Conservation (phyloP, 345 rosid genomes). For the Balakata baccata region DNA sequence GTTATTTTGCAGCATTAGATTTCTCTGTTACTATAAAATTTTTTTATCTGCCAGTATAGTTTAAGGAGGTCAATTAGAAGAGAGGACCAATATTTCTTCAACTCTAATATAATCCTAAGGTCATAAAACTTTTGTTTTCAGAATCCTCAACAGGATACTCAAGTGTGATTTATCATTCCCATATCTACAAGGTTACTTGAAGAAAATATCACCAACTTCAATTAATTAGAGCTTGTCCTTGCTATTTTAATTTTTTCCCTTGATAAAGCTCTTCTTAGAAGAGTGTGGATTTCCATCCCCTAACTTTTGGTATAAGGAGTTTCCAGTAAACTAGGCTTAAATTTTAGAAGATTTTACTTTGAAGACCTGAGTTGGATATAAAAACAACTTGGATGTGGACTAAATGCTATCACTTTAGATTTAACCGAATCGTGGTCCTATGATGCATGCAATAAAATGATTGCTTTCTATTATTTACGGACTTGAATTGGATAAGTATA, state of each 20-base stretch:
- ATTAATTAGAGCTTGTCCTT: background rate
- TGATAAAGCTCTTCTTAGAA: too few species aligned
- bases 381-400: background rate
- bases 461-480: too few species aligned
- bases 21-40: background rate
- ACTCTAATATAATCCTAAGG: background rate
- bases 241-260: background rate
- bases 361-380: background rate
- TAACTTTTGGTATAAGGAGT: background rate
- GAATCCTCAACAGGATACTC: too few species aligned
- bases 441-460: too few species aligned
- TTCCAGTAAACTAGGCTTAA: background rate
- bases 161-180: background rate
- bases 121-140: background rate
- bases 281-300: background rate
- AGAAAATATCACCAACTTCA: too few species aligned
- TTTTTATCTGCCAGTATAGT: background rate
- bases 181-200: background rate
- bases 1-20: background rate
- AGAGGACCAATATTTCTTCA: background rate
- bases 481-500: too few species aligned
- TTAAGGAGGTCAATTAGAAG: background rate
- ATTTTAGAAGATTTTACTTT: background rate
- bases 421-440: too few species aligned
- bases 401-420: background rate